These are phyloP conservation scores for Xylaria sp. DNA, from an alignment of 2,329 filamentous ascomycete species.

Conservation along the genomic window DNA sequence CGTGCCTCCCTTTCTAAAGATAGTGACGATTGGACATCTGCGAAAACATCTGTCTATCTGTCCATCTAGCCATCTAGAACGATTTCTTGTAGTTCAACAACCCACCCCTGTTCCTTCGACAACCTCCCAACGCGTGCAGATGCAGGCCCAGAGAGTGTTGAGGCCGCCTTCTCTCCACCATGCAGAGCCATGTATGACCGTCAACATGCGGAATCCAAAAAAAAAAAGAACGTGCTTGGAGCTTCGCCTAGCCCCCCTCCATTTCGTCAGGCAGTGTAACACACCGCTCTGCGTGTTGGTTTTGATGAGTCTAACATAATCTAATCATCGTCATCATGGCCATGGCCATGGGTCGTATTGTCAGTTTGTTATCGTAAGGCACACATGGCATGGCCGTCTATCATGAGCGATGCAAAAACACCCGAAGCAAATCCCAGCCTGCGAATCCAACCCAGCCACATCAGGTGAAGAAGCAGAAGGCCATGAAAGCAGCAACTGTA, in stretches of 20 bases:
- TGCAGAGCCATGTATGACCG: constrained; percentile 20
- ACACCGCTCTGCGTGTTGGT: constrained; percentile 32
- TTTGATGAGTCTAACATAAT: constrained; percentile 9
- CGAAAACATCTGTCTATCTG: not conserved
- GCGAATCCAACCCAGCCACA: constrained; percentile 36
- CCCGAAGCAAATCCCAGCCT: constrained; percentile 25
- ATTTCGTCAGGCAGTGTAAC: constrained; percentile 34
- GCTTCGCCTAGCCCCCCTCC: constrained; percentile 21
- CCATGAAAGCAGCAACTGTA: constrained; percentile 21
- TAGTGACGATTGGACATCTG: not conserved
- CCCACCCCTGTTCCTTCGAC: constrained; percentile 4
- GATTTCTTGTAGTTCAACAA: not conserved
- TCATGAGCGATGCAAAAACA: constrained; percentile 27
- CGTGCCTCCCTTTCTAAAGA: not conserved
- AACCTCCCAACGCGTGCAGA: constrained; percentile 3
- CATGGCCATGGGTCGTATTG: constrained; percentile 23
- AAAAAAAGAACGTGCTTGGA: constrained; percentile 25
- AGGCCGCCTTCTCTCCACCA: constrained; percentile 31
- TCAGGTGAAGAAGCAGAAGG: constrained; percentile 21
- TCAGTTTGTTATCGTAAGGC: constrained; percentile 31
- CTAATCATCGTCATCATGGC: constrained; percentile 14
- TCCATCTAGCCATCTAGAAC: too few relatives aligned
- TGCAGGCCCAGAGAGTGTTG: constrained; percentile 13
- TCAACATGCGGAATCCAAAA: constrained; percentile 22
- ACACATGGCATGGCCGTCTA: constrained; percentile 20